Conservation (phyloP, 805 yeast species). For the Lipomyces sp. region DNA sequence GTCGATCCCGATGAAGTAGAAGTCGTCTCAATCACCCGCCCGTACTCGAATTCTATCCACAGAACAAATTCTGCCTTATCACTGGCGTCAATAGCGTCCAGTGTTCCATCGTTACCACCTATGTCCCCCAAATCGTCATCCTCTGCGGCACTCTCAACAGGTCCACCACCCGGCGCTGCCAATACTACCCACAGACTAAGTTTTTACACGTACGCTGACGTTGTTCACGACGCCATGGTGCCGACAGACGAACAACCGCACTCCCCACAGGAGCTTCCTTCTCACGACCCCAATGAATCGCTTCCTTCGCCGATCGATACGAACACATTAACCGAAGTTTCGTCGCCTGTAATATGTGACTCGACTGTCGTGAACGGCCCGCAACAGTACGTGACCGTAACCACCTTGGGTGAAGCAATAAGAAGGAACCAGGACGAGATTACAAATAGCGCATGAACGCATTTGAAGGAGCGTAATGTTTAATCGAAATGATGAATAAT, state of each 20-base stretch:
- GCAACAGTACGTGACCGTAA: constrained; percentile 12
- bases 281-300: neutral
- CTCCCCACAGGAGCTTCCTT: neutral
- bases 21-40: constrained; percentile 66
- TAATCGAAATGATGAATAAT: neutral
- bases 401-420: constrained; percentile 27
- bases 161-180: neutral
- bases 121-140: neutral
- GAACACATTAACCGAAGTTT: neutral
- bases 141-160: neutral
- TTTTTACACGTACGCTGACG: constrained; percentile 29
- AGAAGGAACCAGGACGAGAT: constrained; percentile 20
- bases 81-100: neutral
- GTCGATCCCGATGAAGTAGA: constrained; percentile 72
- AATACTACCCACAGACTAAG: constrained; percentile 15
- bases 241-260: constrained; percentile 2
- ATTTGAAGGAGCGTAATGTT: neutral
- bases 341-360: neutral
- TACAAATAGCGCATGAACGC: neutral
- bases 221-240: constrained; percentile 11
- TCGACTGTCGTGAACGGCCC: constrained; percentile 4
- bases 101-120: neutral
- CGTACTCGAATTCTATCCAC: constrained; percentile 37
- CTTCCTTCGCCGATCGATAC: neutral
- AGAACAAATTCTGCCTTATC: constrained; percentile 5